phyloP scores from a whole-genome alignment of 805 yeast genomes.

The Lachancea lanzarotensis region DNA sequence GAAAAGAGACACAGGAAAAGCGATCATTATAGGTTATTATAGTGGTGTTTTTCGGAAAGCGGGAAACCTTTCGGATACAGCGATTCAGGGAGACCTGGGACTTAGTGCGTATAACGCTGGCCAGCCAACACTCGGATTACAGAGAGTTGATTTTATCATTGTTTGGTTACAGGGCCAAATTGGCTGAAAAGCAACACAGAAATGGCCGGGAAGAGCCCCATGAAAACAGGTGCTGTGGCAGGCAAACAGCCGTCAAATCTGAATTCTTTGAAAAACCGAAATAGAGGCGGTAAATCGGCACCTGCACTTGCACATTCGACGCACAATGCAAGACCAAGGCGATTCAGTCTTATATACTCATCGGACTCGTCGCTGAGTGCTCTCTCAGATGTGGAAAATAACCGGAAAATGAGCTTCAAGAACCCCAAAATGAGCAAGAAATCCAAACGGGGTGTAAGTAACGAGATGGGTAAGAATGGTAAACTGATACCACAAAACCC shows the following conservation, averaged over 20 bases:
- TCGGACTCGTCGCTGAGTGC: slow-evolving; percentile 37
- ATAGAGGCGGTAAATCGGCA: slow-evolving; percentile 7
- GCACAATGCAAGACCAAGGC: slow-evolving; percentile 31
- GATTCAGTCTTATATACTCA: slow-evolving; percentile 41
- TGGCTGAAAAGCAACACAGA: neutral
- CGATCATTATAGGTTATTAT: neutral
- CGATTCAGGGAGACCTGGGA: neutral
- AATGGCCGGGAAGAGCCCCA: slow-evolving; percentile 23
- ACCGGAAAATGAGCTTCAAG: slow-evolving; percentile 25
- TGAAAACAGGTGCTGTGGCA: slow-evolving; percentile 14
- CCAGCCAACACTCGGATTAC: neutral
- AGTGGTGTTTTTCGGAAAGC: neutral
- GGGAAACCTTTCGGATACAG: neutral
- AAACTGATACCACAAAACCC: slow-evolving; percentile 32
- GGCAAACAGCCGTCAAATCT: slow-evolving; percentile 12
- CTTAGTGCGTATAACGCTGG: no score
- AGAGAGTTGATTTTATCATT: neutral
- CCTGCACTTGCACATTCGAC: slow-evolving; percentile 5
- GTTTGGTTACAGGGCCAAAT: neutral
- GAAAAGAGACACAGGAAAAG: neutral
- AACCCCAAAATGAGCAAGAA: slow-evolving; percentile 18
- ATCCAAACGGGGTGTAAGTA: slow-evolving; percentile 21
- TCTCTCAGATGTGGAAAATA: slow-evolving; percentile 30
- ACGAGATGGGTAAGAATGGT: slow-evolving; percentile 29
- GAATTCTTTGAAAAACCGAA: slow-evolving; percentile 8